Evolutionary conservation across 345 rosid genomes (phyloP), one percentile per base, ranked within the genome.

Genomic region (Arabis alpina): DNA sequence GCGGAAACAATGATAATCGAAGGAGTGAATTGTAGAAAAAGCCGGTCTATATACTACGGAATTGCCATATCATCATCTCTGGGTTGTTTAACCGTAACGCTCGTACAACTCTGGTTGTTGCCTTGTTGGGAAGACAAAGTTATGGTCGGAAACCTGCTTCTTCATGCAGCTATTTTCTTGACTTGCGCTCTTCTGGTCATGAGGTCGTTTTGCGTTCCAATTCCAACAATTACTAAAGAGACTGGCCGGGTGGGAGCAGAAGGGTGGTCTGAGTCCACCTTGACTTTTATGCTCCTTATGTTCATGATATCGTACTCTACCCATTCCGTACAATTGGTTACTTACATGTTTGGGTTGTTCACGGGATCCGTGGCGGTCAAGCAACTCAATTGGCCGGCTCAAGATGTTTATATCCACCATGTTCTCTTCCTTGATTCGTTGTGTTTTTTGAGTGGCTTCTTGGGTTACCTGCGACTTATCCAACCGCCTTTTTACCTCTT

Each of bases 341-440:
- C 3, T 3, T 61, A 10, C 41, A 0, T 10, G 41, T 14, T 44
- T 30, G 66, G 54, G n/a, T 0, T 3, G n/a, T 8, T 61, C 9
- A 10, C 52, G 23, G 58, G 19, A 54, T 2, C 23, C 40, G 13
- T 54, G 11, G 58, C 39, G 36, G 39, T 54, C 36, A 54, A 28
- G 39, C 58, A 54, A 54, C 58, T 54, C 58, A 54, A 54, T 30
- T 54, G 58, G 40, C 58, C 58, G 58, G 39, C n/a, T 53, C 39
- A 32, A 53, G 39, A 27, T 53, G 16, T 53, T 53, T 53, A 53
- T 28, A 53, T 53, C 37, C 57, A 53, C 13, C 37, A 53, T 13
- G 39, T 54, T 54, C 10, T 54, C 40, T 54, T 54, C 39, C 3
- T 15, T 54, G 2, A 6, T 9, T n/a, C 30, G 8, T 57, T 37